Evolutionary conservation across 73 alveolate genomes (phyloP).

Genomic region (Stentor roeselii): DNA sequence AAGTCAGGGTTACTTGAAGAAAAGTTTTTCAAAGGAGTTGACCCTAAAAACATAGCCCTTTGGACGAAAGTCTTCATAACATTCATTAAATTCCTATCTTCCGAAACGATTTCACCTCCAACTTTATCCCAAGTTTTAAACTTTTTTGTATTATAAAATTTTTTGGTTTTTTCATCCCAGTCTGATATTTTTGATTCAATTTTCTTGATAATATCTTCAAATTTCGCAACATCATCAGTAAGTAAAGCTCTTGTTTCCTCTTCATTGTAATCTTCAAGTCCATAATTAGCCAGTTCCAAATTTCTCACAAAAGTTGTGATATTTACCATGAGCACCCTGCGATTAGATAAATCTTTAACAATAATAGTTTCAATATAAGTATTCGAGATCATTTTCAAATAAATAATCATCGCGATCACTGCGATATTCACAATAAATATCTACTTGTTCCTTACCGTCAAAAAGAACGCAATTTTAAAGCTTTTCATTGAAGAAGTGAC

Average conservation of each 20-base stretch:
- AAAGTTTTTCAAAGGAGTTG: background rate
- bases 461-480: background rate
- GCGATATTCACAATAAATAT: conserved; percentile 9
- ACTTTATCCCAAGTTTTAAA: background rate
- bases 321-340: background rate
- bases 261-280: background rate
- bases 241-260: background rate
- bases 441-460: background rate
- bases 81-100: background rate
- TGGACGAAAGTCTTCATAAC: background rate
- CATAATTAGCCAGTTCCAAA: conserved; percentile 15
- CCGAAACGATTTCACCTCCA: background rate
- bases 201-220: background rate
- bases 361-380: background rate
- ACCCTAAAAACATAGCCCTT: background rate
- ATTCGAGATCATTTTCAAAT: background rate
- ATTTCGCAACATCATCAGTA: background rate
- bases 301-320: background rate
- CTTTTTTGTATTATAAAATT: background rate
- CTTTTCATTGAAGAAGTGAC: background rate
- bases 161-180: background rate
- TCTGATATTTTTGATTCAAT: background rate
- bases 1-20: background rate
- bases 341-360: background rate
- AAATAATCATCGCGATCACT: conserved; percentile 1